Evolutionary conservation across 2,329 filamentous ascomycete genomes (phyloP).

Genomic region (Hirsutella thompsonii): DNA sequence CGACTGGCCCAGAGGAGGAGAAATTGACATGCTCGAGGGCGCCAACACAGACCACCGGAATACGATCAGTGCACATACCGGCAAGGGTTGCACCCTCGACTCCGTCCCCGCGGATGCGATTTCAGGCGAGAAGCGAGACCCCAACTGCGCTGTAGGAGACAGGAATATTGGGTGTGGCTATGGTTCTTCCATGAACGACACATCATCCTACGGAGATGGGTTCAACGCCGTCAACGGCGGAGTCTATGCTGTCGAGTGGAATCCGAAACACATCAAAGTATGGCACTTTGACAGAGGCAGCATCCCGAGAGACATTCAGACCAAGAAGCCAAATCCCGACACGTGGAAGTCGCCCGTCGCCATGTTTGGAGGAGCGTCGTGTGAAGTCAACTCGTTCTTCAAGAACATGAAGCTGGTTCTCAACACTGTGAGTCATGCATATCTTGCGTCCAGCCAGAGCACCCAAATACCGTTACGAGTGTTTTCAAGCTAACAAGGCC

Average conservation of each 20-base stretch:
- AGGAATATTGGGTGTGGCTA: slow-evolving; percentile 33
- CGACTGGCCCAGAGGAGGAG: slow-evolving; percentile 50
- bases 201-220: slow-evolving; percentile 41
- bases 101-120: slow-evolving; percentile 9
- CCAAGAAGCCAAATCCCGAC: slow-evolving; percentile 45
- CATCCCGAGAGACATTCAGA: slow-evolving; percentile 53
- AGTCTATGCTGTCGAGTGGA: slow-evolving; percentile 62
- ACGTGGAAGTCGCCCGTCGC: slow-evolving; percentile 59
- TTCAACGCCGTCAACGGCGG: slow-evolving; percentile 59
- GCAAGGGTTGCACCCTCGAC: slow-evolving; percentile 17
- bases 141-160: slow-evolving; percentile 23
- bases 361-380: slow-evolving; percentile 50
- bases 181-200: slow-evolving; percentile 24
- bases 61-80: slow-evolving; percentile 49
- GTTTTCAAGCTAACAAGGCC: neutral
- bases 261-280: slow-evolving; percentile 50
- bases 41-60: slow-evolving; percentile 49
- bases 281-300: slow-evolving; percentile 61
- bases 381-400: slow-evolving; percentile 55
- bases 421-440: slow-evolving; percentile 46
- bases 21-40: slow-evolving; percentile 60
- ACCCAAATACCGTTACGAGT: too few species aligned
- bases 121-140: slow-evolving; percentile 14
- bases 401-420: slow-evolving; percentile 58
- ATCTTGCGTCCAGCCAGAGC: too few species aligned